Evolutionary conservation across 108 stramenopile species (phyloP).

Genomic region (Bacterosira constricta): DNA sequence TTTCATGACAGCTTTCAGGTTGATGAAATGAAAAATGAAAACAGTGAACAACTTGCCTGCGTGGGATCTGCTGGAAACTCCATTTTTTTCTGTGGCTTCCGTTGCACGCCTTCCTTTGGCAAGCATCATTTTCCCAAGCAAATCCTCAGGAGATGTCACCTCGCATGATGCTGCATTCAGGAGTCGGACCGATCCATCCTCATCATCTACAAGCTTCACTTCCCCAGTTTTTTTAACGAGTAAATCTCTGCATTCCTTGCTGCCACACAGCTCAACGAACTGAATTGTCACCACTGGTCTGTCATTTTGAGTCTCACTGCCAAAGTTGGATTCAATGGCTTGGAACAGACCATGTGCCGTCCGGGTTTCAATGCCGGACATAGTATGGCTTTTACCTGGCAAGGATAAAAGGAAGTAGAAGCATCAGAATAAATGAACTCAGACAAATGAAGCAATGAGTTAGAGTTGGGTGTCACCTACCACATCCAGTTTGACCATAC

Average conservation of each 20-base stretch:
- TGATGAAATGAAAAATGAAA: too few species aligned
- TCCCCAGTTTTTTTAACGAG: slow-evolving; percentile 32
- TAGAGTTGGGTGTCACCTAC: too few species aligned
- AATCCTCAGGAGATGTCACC: slow-evolving; percentile 36
- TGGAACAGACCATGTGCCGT: slow-evolving; percentile 44
- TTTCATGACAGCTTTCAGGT: too few species aligned
- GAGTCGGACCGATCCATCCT: slow-evolving; percentile 44
- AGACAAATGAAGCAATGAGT: too few species aligned
- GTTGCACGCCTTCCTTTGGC: slow-evolving; percentile 59
- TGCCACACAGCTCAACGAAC: slow-evolving; percentile 61
- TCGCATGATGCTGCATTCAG: slow-evolving; percentile 35
- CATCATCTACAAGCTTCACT: slow-evolving; percentile 50
- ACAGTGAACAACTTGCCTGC: too few species aligned
- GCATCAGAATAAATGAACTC: too few species aligned
- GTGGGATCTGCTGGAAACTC: slow-evolving; percentile 50
- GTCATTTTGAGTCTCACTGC: not conserved
- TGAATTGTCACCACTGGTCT: slow-evolving; percentile 32
- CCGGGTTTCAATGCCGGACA: slow-evolving; percentile 52
- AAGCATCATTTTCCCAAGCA: slow-evolving; percentile 32
- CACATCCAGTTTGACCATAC: slow-evolving; percentile 72
- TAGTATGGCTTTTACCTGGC: slow-evolving; percentile 59
- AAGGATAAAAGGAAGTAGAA: too few species aligned
- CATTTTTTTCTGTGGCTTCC: slow-evolving; percentile 67
- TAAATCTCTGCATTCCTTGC: slow-evolving; percentile 53
- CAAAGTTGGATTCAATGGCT: slow-evolving; percentile 1